Evolutionary conservation across 225 moss, liverwort and hornwort genomes (phyloP), one percentile per base, ranked within the genome.

Genomic region (Asterella californica): DNA sequence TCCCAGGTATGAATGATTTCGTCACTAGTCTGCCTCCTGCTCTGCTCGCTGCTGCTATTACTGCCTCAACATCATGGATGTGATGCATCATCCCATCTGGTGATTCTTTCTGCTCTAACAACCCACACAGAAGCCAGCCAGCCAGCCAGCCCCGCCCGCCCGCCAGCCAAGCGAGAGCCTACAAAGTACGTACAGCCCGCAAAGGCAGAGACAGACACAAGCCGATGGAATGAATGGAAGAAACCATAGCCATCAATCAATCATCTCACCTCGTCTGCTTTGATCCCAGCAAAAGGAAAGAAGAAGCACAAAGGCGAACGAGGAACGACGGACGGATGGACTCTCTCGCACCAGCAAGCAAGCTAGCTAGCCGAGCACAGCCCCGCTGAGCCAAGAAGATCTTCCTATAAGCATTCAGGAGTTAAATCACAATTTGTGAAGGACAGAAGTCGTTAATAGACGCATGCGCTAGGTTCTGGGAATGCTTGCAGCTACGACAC

Each of bases 1-100:
- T 70, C 72, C 49, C 72, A 72, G 72, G 48, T 49, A 72, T 72
- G 46, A 72, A 72, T 72, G 72, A 47, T 72, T 49, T 72, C 72
- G 49, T 48, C 72, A 72, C 25, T 45, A 25, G 10, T 24, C 24
- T 6, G 11, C 72, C 14, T 48, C 27, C 49, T 48, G 5, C 38
- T 70, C 25, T 24, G 15, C 29, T 72, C 49, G 2, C 72, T 22
- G 9, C 9, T 42, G 7, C 72, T 72, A n/a, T n/a, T n/a, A n/a
- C n/a, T 48, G 21, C 49, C 72, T 37, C 69, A 70, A 45, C 27
- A 72, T 72, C 45, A 72, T 72, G 72, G 45, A 47, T 57, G 22
- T 6, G 57, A 57, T 57, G 19, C 19, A 5, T 6, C 57, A 57
- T 24, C 8, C 38, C 38, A 72, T 72, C 48, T 29, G 49, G 47